Conservation (phyloP, 345 rosid genomes). For the Cardamine resedifolia region DNA sequence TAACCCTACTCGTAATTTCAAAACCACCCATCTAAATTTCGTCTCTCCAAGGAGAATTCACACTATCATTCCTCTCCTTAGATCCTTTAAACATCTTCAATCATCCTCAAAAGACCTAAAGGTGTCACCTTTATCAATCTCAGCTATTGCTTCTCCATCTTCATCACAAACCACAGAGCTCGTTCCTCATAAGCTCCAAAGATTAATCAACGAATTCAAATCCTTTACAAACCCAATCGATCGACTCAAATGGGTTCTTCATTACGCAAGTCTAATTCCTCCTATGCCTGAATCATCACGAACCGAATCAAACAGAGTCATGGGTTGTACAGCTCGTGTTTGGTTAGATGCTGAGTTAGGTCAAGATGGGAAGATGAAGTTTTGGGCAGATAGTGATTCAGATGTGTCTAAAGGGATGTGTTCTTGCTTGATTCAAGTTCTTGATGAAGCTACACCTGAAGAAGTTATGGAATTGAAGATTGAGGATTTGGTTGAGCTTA, state of each 20-base stretch:
- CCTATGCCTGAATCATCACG: constrained; percentile 57
- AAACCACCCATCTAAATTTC: constrained; percentile 34
- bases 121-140: constrained; percentile 47
- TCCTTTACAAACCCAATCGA: constrained; percentile 59
- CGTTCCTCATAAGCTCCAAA: constrained; percentile 49
- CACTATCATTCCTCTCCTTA: constrained; percentile 23
- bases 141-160: constrained; percentile 48
- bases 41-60: constrained; percentile 20
- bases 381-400: constrained; percentile 82
- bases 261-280: constrained; percentile 57
- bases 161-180: constrained; percentile 48
- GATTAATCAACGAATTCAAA: constrained; percentile 61
- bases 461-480: constrained; percentile 70
- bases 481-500: constrained; percentile 69
- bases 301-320: constrained; percentile 73
- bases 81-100: constrained; percentile 44
- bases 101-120: constrained; percentile 30
- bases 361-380: constrained; percentile 63
- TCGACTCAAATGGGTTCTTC: constrained; percentile 72
- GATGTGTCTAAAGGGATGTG: constrained; percentile 83
- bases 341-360: constrained; percentile 78
- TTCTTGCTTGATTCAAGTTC: constrained; percentile 62
- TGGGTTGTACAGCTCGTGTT: constrained; percentile 95
- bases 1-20: constrained; percentile 36
- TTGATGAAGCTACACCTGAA: constrained; percentile 71